These are phyloP conservation scores for Drosera capensis DNA, from an alignment of 148 eudicot species.

Conservation along the genomic window DNA sequence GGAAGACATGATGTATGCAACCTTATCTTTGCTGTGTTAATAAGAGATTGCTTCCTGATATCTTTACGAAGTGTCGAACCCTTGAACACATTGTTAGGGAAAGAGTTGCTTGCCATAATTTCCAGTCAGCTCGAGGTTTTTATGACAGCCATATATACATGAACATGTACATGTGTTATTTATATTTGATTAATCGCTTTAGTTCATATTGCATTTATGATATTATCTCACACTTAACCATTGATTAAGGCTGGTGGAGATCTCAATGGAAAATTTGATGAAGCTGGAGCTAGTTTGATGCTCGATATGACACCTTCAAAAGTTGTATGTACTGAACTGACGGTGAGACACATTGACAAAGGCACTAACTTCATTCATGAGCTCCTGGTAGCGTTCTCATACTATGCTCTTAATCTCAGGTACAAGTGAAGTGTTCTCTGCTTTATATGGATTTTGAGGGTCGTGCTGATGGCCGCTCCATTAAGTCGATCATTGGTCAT, in stretches of 20 bases:
- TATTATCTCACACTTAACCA: not conserved
- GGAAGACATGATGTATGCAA: no score
- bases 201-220: not conserved
- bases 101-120: no score
- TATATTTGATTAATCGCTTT: no score
- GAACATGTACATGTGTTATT: no score
- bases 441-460: conserved; percentile 92
- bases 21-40: no score
- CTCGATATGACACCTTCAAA: conserved; percentile 88
- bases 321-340: conserved; percentile 73
- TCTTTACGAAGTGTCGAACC: no score
- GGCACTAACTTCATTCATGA: no score
- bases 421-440: conserved; percentile 69
- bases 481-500: conserved; percentile 69
- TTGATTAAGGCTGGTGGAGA: conserved; percentile 54
- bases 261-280: conserved; percentile 70
- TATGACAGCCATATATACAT: no score
- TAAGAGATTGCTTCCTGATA: no score
- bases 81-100: no score
- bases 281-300: conserved; percentile 52
- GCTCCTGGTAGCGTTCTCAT: not conserved
- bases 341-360: conserved; percentile 60
- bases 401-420: conserved; percentile 22
- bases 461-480: conserved; percentile 90
- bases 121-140: no score